Conservation (phyloP, 2,329 filamentous ascomycete genomes). For the Trichoderma endophyticum region DNA sequence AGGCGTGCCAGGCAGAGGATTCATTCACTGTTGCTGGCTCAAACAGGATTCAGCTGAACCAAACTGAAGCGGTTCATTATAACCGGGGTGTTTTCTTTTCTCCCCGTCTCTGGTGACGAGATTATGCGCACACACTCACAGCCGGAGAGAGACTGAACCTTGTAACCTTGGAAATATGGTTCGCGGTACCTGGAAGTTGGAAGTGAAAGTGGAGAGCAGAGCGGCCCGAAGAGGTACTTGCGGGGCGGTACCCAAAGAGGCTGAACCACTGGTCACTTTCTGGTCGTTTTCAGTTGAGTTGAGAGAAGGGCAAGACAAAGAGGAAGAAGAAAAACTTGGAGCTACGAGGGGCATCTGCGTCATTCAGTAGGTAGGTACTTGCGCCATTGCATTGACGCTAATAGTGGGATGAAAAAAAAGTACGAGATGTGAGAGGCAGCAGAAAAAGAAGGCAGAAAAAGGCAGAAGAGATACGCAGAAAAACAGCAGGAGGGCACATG, state of each 20-base stretch:
- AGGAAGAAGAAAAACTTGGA: not conserved
- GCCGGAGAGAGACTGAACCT: not conserved
- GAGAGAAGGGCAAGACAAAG: not conserved
- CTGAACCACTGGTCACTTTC: not conserved
- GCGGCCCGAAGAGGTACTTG: not conserved
- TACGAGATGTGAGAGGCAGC: not conserved
- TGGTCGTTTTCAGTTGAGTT: not conserved
- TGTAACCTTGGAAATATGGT: not conserved
- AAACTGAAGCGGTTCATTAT: not conserved
- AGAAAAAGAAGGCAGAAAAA: not conserved
- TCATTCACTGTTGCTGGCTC: not conserved
- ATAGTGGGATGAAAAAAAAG: not conserved
- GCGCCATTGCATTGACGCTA: not conserved
- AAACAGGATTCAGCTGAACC: not conserved
- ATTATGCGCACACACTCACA: not conserved
- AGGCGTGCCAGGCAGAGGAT: not conserved
- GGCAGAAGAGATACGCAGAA: not conserved
- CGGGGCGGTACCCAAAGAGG: not conserved
- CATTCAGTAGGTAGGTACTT: not conserved
- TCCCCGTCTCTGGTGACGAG: not conserved
- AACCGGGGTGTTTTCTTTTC: not conserved
- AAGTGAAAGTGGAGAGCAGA: not conserved
- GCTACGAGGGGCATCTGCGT: not conserved
- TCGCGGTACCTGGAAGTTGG: not conserved
- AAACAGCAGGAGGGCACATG: not conserved